phyloP scores from a whole-genome alignment of 345 rosid genomes.

The Sonneratia alba region DNA sequence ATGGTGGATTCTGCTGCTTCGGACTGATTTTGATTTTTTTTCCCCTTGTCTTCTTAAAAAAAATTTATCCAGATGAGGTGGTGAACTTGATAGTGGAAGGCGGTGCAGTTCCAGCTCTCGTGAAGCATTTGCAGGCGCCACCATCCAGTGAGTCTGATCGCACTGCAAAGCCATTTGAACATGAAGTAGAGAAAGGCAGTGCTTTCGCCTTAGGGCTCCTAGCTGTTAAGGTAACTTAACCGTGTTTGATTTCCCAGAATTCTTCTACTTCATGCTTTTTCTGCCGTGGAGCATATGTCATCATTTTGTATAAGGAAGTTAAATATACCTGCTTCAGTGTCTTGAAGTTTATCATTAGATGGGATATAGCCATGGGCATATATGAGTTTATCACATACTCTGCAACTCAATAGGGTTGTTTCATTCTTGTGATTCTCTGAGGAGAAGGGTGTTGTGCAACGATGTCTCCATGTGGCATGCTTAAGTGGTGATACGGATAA shows the following conservation, averaged over 20 bases:
- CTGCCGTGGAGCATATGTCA: background rate
- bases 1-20: background rate
- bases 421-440: background rate
- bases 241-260: background rate
- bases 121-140: slow-evolving; percentile 84
- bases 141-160: slow-evolving; percentile 42
- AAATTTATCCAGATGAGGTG: slow-evolving; percentile 63
- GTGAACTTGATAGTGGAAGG: slow-evolving; percentile 94
- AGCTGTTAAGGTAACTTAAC: slow-evolving; percentile 64
- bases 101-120: slow-evolving; percentile 88
- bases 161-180: slow-evolving; percentile 64
- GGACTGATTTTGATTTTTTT: background rate
- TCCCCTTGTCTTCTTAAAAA: background rate
- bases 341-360: background rate
- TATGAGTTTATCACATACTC: background rate
- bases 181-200: slow-evolving; percentile 97
- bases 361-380: background rate
- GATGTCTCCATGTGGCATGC: too few species aligned
- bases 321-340: background rate
- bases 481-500: too few species aligned
- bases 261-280: background rate
- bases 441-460: background rate
- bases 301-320: background rate
- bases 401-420: background rate
- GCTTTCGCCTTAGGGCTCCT: slow-evolving; percentile 96